Evolutionary conservation across 148 eudicot species (phyloP).

Genomic region (Vaccinium myrtillus): DNA sequence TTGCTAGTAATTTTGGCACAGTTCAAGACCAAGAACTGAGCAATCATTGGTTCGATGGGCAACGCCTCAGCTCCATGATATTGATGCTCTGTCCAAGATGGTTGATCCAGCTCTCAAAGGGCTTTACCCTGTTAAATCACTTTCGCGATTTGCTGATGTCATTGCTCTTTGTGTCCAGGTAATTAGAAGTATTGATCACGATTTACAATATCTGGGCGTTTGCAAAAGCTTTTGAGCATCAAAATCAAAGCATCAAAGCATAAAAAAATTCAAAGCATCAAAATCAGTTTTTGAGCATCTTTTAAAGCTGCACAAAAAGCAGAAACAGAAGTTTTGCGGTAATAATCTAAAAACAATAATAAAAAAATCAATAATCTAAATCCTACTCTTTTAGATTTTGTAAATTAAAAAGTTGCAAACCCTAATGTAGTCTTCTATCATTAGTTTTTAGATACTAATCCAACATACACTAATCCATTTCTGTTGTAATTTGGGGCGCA

Average conservation of each 20-base stretch:
- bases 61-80: constrained; percentile 96
- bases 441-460: not conserved
- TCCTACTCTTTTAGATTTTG: not conserved
- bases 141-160: constrained; percentile 93
- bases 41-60: constrained; percentile 94
- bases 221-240: not conserved
- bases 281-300: not conserved
- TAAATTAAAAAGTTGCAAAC: too few relatives aligned
- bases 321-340: not conserved
- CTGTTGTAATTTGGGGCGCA: constrained; percentile 22
- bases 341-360: not conserved
- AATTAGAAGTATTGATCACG: constrained; percentile 6
- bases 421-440: not conserved
- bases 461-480: not conserved
- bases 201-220: not conserved
- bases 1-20: constrained; percentile 25
- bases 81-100: constrained; percentile 85
- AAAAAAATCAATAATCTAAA: too few relatives aligned
- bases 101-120: constrained; percentile 86
- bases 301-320: not conserved
- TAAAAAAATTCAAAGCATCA: not conserved
- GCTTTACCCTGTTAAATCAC: constrained; percentile 85
- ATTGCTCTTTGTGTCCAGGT: constrained; percentile 97
- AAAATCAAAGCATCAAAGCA: not conserved
- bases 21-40: constrained; percentile 71